Conservation (phyloP, 202 grass and related monocot species). For the Sporobolus alterniflorus region DNA sequence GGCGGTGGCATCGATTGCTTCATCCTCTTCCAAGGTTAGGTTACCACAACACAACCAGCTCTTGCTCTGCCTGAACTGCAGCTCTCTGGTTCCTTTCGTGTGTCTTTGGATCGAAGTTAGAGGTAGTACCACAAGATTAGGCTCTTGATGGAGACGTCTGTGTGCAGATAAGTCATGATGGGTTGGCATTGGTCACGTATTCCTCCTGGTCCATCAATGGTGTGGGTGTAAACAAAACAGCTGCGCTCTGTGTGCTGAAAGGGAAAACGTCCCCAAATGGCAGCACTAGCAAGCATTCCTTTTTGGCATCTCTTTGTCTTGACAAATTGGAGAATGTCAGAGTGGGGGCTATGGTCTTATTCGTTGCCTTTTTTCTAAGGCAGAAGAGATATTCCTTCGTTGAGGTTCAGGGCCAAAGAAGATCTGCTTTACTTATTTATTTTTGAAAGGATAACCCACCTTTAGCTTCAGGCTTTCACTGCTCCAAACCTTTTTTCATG, state of each 20-base stretch:
- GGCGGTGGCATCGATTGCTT: not conserved
- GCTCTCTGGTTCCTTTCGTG: not conserved
- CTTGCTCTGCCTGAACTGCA: not conserved
- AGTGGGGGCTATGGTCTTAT: conserved; percentile 10
- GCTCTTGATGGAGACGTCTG: not conserved
- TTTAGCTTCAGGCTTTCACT: not conserved
- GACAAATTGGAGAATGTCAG: conserved; percentile 5
- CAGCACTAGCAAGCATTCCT: not conserved
- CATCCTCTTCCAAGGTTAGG: not conserved
- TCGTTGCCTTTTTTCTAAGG: not conserved
- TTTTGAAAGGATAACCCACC: not conserved
- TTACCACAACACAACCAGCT: too few relatives aligned
- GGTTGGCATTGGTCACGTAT: not conserved
- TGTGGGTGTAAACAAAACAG: not conserved
- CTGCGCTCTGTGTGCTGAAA: not conserved
- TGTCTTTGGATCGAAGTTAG: not conserved
- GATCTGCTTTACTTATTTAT: not conserved
- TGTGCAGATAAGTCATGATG: not conserved
- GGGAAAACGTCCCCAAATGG: not conserved
- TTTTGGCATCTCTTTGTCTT: not conserved
- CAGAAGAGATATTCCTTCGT: conserved; percentile 25
- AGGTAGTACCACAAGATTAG: not conserved
- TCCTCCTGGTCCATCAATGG: not conserved
- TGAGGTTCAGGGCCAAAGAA: not conserved
- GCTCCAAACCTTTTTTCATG: not conserved